A percentile compares a stretch with the other conserved stretches of the same genome.
Evolutionary conservation across 306 rosid genomes (phyloP).

Genomic region (Ochetophila trinervis): DNA sequence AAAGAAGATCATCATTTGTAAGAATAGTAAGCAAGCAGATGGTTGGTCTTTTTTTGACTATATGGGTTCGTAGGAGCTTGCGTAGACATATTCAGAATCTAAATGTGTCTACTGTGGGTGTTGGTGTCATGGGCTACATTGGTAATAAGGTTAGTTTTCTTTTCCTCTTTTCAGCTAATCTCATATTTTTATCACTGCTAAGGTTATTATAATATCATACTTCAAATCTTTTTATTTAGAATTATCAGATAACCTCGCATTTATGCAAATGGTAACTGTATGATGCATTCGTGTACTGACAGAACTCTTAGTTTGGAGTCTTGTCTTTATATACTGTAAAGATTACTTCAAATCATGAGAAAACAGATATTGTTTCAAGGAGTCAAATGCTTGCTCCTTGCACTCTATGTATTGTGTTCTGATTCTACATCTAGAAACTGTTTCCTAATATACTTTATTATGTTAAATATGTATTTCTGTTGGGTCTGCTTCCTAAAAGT

Average conservation of each 20-base stretch:
- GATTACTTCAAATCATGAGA: neutral
- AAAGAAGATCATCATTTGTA: constrained; percentile 67
- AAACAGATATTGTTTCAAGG: neutral
- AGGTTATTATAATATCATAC: too few relatives aligned
- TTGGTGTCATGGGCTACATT: constrained; percentile 96
- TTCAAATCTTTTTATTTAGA: neutral
- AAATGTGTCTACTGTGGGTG: constrained; percentile 91
- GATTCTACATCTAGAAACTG: constrained; percentile 13
- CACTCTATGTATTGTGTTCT: neutral
- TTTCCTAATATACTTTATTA: constrained; percentile 11
- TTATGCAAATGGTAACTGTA: neutral
- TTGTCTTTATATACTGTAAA: neutral
- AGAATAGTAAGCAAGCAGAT: constrained; percentile 92
- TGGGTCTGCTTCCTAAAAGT: too few relatives aligned
- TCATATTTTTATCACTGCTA: neutral
- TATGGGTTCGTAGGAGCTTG: constrained; percentile 88
- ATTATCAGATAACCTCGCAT: neutral
- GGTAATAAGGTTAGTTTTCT: constrained; percentile 79
- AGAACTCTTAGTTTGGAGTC: neutral
- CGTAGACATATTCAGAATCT: constrained; percentile 83
- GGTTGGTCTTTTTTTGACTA: constrained; percentile 85
- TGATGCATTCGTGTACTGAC: neutral
- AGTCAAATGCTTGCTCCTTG: constrained; percentile 1
- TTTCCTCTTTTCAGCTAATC: constrained; percentile 3
- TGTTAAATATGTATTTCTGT: neutral